Base-by-base conservation (phyloP, 208 protist genomes). In the Acanthamoeba triangularis region DNA sequence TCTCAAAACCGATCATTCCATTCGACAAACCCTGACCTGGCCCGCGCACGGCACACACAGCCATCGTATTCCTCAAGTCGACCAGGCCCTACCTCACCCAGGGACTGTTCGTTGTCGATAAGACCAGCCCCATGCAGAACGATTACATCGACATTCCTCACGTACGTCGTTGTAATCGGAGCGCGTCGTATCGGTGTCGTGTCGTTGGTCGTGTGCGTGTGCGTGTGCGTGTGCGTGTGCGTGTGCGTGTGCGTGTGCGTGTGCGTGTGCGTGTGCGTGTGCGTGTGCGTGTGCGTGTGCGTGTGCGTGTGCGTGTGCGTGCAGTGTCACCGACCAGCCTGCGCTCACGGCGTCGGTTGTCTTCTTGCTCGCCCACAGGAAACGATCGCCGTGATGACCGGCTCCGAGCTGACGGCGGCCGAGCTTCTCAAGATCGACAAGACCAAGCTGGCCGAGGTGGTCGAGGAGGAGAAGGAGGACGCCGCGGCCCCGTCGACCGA, bases 401-500 rank as follows among this genome's bases (percentile, higher is more conserved):
- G 72, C 30, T 37, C 72, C 13, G 72, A 80, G 41, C 72, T 80
- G 72, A 80, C 72, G 13, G 16, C 54, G 80, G 33, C 80, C 80
- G 80, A 88, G 28, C 35, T 88, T 5, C 80, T 88, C 47, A 88
- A 88, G 80, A 88, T 88, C 80, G 80, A 88, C 80, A 88, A 88
- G 80, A 88, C 80, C 25, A 88, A 61, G 35, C 80, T 88, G 25
- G 25, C 35, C 47, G 80, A 88, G n/a, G n/a, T 88, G 41, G 47
- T 63, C 25, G 80, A 88, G 28, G 80, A 88, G 41, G 52, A 78
- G 33, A 4, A 78, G n/a, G n/a, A 44, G 37, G 69, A 8, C 37
- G 33, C 11, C 69, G 13, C 69, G 5, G 69, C 30, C 30, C 28
- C 20, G 6, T 41, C 69, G 69, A 23, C 30, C 30, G 20, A 30